Base-by-base conservation (phyloP, 768 basidiomycete species). In the Coprinellus micaceus region DNA sequence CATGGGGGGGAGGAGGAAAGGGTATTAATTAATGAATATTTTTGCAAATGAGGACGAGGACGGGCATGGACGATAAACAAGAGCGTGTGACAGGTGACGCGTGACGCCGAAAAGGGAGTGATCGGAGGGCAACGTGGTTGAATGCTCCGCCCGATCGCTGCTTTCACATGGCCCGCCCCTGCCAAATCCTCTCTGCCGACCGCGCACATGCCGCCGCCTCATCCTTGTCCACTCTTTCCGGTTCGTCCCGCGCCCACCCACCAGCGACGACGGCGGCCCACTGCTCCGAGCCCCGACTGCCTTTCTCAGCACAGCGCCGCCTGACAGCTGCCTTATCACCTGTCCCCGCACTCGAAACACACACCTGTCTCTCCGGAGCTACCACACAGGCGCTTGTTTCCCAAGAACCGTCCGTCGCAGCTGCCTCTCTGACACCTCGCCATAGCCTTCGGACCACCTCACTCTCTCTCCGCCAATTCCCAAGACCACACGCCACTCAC, bases 1-100 rank as follows among this genome's bases (percentile, higher is more conserved):
- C 40, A 43, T 43, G 56, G 61, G 43, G 56, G 51, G 22, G 54
- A 62, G 52, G 53, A 39, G 30, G 36, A 55, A 51, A 25, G 33
- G 49, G 49, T 37, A 37, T 49, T 47, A n/a, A 51, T 36, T 28
- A 48, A 26, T 17, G 12, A 36, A 51, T 51, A 19, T 36, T 29
- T 26, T 36, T 29, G 28, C n/a, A 30, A 29, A 29, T 17, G 17
- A 29, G 49, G 33, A 51, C 17, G 28, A 33, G 33, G 29, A 17
- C 21, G 47, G 33, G 30, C 49, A 51, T 51, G 19, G 49, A 24
- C 49, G 49, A 51, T 49, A 49, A 49, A 49, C 47, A 49, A 49
- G 47, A 49, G 25, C 25, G 47, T 7, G 47, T 49, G 47, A 13
- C 24, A 17, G 47, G 26, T 25, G 30, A 25, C 15, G 24, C 26